A percentile compares a stretch with the other conserved stretches of the same genome.
These are phyloP conservation scores for Psidium friedrichsthalianum DNA, from an alignment of 345 rosid species.

Conservation along the genomic window DNA sequence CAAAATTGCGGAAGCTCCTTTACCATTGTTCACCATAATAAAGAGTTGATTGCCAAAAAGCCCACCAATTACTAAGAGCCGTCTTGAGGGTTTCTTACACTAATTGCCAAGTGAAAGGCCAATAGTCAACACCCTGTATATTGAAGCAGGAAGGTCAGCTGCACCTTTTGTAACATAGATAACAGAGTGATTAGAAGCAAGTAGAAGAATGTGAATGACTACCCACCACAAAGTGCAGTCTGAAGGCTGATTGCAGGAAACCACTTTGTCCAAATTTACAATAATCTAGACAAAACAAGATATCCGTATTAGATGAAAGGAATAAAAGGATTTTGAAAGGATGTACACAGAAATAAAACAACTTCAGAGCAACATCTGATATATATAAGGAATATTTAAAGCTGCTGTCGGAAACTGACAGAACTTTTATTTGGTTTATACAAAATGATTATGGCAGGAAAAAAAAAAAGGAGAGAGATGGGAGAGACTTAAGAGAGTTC, in stretches of 20 bases:
- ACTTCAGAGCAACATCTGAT: not conserved
- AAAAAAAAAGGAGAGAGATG: not conserved
- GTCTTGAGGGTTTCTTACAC: slow-evolving; percentile 67
- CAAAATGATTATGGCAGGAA: not conserved
- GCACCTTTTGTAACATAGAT: not conserved
- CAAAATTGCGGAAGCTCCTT: slow-evolving; percentile 48
- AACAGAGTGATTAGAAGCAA: not conserved
- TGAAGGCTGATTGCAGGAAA: slow-evolving; percentile 72
- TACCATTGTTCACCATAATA: slow-evolving; percentile 66
- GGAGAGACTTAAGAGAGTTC: not conserved
- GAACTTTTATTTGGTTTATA: not conserved
- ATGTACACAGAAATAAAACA: not conserved
- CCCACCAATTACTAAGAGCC: slow-evolving; percentile 48
- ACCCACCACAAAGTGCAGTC: slow-evolving; percentile 62
- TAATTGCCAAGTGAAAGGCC: slow-evolving; percentile 77
- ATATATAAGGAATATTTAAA: not conserved
- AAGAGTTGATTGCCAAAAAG: slow-evolving; percentile 62
- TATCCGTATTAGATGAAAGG: not conserved
- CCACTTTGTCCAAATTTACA: slow-evolving; percentile 69
- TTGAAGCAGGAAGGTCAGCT: not conserved
- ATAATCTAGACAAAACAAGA: slow-evolving; percentile 35
- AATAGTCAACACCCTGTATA: slow-evolving; percentile 67
- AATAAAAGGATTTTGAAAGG: not conserved
- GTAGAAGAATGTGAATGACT: not conserved
- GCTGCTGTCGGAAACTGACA: not conserved